A percentile compares a stretch with the other conserved stretches of the same genome.
These are phyloP conservation scores for Echria macrotheca DNA, from an alignment of 495 filamentous ascomycete species.

Conservation along the genomic window DNA sequence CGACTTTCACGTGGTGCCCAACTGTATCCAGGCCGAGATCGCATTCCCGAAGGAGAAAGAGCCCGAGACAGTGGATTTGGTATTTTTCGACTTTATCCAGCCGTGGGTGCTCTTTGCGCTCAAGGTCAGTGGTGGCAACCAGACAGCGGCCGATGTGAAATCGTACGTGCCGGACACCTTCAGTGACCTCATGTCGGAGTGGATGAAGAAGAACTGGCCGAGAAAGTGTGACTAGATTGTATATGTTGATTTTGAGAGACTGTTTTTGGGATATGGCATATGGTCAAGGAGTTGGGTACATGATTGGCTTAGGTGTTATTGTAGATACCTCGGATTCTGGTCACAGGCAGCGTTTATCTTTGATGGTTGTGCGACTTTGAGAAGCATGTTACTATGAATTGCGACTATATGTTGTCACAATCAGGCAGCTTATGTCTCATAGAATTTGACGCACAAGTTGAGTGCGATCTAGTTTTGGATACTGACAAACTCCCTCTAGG, in stretches of 20 bases:
- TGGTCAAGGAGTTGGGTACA: neutral
- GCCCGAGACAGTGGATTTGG: constrained; percentile 72
- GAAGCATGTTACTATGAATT: too few relatives aligned
- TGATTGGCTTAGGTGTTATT: too few relatives aligned
- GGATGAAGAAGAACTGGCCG: constrained; percentile 77
- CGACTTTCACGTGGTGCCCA: constrained; percentile 70
- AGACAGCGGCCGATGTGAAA: constrained; percentile 52
- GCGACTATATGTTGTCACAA: too few relatives aligned
- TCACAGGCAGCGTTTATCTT: too few relatives aligned
- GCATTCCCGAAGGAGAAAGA: constrained; percentile 42
- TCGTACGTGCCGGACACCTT: constrained; percentile 64
- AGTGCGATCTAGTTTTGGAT: too few relatives aligned
- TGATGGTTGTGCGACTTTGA: too few relatives aligned
- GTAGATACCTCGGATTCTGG: too few relatives aligned
- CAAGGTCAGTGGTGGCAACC: constrained; percentile 58
- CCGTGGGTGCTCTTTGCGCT: constrained; percentile 70
- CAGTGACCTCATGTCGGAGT: constrained; percentile 67
- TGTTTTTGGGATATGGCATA: neutral
- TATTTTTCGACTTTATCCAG: constrained; percentile 89
- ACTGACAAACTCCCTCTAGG: neutral
- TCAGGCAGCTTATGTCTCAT: too few relatives aligned
- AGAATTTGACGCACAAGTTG: too few relatives aligned
- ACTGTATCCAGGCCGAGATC: constrained; percentile 67
- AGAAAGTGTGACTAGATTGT: constrained; percentile 33
- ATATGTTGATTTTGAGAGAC: neutral